Evolutionary conservation across 2,329 filamentous ascomycete species (phyloP).

Genomic region (Fusarium illudens): DNA sequence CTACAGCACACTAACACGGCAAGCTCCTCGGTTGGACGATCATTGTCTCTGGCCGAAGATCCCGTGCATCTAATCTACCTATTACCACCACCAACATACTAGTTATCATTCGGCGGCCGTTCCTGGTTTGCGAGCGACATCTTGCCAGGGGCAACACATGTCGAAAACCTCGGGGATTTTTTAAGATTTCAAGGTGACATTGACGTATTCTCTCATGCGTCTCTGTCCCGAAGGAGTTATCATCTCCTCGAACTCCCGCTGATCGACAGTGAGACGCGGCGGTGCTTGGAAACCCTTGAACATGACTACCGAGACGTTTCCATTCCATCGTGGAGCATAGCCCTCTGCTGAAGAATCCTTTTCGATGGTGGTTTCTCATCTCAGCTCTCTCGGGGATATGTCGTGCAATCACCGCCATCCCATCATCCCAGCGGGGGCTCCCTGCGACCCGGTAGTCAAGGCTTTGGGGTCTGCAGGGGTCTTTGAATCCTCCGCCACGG

Average conservation of each 20-base stretch:
- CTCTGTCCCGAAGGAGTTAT: conserved; percentile 12
- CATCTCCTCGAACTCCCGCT: conserved; percentile 14
- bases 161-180: conserved; percentile 16
- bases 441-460: conserved; percentile 6
- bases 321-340: background rate
- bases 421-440: conserved; percentile 7
- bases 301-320: conserved; percentile 17
- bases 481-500: conserved; percentile 1
- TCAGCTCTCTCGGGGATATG: background rate
- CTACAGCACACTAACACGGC: conserved; percentile 6
- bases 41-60: background rate
- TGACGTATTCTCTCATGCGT: conserved; percentile 7
- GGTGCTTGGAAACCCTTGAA: background rate
- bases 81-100: conserved; percentile 7
- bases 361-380: background rate
- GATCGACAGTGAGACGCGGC: background rate
- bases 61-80: conserved; percentile 9
- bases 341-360: conserved; percentile 4
- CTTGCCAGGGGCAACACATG: conserved; percentile 1
- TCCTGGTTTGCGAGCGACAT: conserved; percentile 1
- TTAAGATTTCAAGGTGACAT: conserved; percentile 21
- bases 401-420: background rate
- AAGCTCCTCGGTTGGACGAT: conserved; percentile 6
- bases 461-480: conserved; percentile 6
- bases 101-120: conserved; percentile 8